These are phyloP conservation scores for Yamadazyma ubonensis DNA, from an alignment of 805 yeast genomes.

Conservation along the genomic window DNA sequence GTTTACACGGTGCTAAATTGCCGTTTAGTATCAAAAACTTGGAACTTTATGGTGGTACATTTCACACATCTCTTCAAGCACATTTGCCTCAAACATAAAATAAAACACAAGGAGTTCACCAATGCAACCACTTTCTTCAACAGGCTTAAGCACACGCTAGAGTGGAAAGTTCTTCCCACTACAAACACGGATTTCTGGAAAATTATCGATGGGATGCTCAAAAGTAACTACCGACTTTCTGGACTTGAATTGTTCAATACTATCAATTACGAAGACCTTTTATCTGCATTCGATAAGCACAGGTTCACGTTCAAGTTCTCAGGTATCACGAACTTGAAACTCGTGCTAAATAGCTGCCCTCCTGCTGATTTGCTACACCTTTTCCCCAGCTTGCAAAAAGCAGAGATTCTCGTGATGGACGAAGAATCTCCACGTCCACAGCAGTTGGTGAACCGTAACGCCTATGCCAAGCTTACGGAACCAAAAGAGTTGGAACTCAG, in stretches of 20 bases:
- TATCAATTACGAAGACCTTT: constrained; percentile 25
- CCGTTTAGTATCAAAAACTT: constrained; percentile 32
- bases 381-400: constrained; percentile 10
- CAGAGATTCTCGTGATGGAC: constrained; percentile 8
- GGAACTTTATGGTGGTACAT: constrained; percentile 29
- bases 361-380: constrained; percentile 5
- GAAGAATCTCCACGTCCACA: not conserved
- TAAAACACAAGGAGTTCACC: constrained; percentile 28
- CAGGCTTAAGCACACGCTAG: constrained; percentile 19
- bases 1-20: constrained; percentile 24
- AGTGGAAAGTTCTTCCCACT: constrained; percentile 21
- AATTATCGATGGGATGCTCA: constrained; percentile 27
- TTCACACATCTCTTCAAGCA: constrained; percentile 27
- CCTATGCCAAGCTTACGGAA: constrained; percentile 8
- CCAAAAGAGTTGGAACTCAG: constrained; percentile 13
- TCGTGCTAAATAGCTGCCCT: constrained; percentile 11
- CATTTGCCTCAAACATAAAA: constrained; percentile 24
- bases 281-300: constrained; percentile 23
- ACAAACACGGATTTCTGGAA: constrained; percentile 27
- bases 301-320: constrained; percentile 30
- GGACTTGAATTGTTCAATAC: constrained; percentile 30
- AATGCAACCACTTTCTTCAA: constrained; percentile 30
- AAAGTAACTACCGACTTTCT: constrained; percentile 21
- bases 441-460: constrained; percentile 10
- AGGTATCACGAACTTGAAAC: constrained; percentile 24